Conservation (phyloP, 129 eudicot genomes). For the Flaveria robusta region DNA sequence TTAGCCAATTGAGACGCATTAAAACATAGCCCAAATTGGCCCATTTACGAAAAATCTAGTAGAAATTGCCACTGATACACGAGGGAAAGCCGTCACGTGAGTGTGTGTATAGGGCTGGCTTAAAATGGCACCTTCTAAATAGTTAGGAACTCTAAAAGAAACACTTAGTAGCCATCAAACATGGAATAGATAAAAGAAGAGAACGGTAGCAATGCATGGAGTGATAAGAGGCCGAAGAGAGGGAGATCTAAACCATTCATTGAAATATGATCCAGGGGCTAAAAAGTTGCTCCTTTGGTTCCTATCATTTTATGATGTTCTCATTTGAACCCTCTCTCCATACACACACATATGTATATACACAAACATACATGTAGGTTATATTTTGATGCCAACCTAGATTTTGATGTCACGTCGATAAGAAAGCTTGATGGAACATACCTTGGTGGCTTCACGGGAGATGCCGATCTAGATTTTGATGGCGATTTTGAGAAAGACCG, state of each 20-base stretch:
- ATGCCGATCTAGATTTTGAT: conserved; percentile 62
- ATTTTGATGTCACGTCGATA: conserved; percentile 35
- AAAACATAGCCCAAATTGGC: background rate
- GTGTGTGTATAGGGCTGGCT: background rate
- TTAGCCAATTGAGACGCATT: background rate
- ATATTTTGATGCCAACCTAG: conserved; percentile 55
- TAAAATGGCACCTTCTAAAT: background rate
- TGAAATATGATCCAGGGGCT: background rate
- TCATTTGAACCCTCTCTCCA: background rate
- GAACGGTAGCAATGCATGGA: no score
- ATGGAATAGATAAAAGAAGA: no score
- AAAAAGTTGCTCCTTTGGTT: background rate
- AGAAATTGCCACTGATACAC: background rate
- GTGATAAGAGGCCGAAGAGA: no score
- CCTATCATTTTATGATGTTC: background rate
- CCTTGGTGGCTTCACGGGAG: conserved; percentile 77
- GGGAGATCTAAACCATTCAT: background rate
- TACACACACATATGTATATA: background rate
- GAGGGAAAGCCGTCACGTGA: background rate
- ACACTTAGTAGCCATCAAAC: background rate
- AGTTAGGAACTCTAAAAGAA: background rate
- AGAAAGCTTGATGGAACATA: conserved; percentile 17
- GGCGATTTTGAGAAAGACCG: conserved; percentile 76
- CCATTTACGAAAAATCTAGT: background rate
- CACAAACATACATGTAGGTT: background rate